Conservation (phyloP, 1,139 yeast species). For the Petasospora fabianii region DNA sequence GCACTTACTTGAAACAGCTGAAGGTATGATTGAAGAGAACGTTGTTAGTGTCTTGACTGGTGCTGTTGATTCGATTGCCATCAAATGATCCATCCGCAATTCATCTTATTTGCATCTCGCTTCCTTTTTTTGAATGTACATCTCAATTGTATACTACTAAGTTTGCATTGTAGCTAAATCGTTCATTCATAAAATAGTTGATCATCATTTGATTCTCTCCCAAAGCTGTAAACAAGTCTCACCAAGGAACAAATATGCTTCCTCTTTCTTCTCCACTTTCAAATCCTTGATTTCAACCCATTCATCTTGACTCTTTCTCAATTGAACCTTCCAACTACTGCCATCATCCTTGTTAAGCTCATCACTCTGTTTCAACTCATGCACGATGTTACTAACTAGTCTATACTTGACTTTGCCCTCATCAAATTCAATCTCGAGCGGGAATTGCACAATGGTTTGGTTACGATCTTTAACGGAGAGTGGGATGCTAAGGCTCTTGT, state of each 20-base stretch:
- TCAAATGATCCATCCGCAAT: constrained; percentile 43
- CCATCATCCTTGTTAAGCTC: constrained; percentile 31
- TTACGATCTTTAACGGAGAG: constrained; percentile 43
- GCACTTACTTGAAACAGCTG: constrained; percentile 89
- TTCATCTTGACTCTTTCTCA: constrained; percentile 37
- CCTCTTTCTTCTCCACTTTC: constrained; percentile 42
- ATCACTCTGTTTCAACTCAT: constrained; percentile 30
- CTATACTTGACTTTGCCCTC: constrained; percentile 34
- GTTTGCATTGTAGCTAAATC: neutral
- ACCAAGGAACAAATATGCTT: constrained; percentile 57
- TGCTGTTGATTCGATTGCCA: constrained; percentile 82
- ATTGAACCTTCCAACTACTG: constrained; percentile 50
- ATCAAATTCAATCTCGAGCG: constrained; percentile 33
- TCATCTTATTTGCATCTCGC: too few species aligned
- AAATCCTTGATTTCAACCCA: constrained; percentile 63
- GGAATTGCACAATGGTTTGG: constrained; percentile 63
- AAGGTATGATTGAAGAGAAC: constrained; percentile 80
- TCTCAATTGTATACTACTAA: neutral
- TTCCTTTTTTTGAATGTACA: neutral
- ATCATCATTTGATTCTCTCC: constrained; percentile 36
- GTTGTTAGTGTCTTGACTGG: constrained; percentile 84
- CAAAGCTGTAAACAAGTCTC: constrained; percentile 69
- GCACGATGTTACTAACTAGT: constrained; percentile 50
- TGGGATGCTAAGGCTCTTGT: constrained; percentile 32
- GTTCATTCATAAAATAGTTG: neutral